These are phyloP conservation scores for Solanum hybrid DNA, from an alignment of 305 asterid genomes.

Conservation along the genomic window DNA sequence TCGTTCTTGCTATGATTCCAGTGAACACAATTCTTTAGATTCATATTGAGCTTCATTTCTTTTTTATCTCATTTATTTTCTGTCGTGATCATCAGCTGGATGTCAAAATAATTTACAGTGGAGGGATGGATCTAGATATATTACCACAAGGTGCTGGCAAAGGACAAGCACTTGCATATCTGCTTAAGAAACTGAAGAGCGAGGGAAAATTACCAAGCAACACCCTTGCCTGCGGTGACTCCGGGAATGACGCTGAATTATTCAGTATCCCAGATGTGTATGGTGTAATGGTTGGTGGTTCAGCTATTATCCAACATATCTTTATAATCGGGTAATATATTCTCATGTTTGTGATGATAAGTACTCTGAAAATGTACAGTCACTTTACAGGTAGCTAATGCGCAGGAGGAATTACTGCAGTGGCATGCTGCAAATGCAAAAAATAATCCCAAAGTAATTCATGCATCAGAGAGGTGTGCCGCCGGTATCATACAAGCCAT, in stretches of 20 bases:
- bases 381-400: slow-evolving; percentile 71
- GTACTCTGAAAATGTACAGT: background rate
- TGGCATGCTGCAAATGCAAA: slow-evolving; percentile 91
- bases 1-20: background rate
- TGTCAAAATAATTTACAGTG: slow-evolving; percentile 90
- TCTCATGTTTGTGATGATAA: slow-evolving; percentile 3
- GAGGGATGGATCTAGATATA: slow-evolving; percentile 93
- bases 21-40: background rate
- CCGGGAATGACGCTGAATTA: slow-evolving; percentile 96
- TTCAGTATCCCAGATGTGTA: slow-evolving; percentile 84
- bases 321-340: slow-evolving; percentile 2
- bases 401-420: slow-evolving; percentile 91
- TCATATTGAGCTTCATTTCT: background rate
- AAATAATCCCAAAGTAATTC: slow-evolving; percentile 69
- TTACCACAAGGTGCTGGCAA: slow-evolving; percentile 97
- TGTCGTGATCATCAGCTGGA: slow-evolving; percentile 48
- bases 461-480: slow-evolving; percentile 91
- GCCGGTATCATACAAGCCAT: slow-evolving; percentile 94
- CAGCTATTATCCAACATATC: background rate
- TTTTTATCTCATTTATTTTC: no score
- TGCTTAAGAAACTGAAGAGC: slow-evolving; percentile 62
- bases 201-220: slow-evolving; percentile 60
- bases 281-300: slow-evolving; percentile 84
- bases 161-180: slow-evolving; percentile 97
- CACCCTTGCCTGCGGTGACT: slow-evolving; percentile 96